Conservation (phyloP, 176 grass and related monocot genomes). For the Pontederia paniculata region DNA sequence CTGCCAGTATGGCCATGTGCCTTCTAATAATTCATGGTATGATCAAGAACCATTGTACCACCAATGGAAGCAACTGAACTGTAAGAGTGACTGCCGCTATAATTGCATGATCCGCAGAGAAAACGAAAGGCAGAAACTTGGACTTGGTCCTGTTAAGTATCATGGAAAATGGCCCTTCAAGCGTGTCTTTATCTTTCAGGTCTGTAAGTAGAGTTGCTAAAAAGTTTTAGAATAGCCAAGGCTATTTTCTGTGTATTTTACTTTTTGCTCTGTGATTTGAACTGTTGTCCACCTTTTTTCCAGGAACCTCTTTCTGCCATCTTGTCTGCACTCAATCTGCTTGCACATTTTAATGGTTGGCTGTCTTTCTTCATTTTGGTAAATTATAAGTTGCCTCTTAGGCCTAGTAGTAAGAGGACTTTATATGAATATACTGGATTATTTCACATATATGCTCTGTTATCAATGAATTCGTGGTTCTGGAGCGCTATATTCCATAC, state of each 20-base stretch:
- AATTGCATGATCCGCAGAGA: constrained; percentile 87
- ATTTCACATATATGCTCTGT: constrained; percentile 87
- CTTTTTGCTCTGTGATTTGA: background rate
- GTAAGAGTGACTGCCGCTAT: constrained; percentile 64
- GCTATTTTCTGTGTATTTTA: background rate
- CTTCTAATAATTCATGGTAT: constrained; percentile 47
- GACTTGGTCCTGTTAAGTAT: constrained; percentile 64
- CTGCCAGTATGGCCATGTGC: constrained; percentile 37
- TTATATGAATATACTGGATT: constrained; percentile 84
- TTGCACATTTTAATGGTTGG: constrained; percentile 69
- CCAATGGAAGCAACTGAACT: constrained; percentile 69
- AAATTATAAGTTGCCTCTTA: constrained; percentile 65
- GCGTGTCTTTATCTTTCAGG: constrained; percentile 72
- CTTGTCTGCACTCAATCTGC: constrained; percentile 60
- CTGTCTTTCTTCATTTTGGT: constrained; percentile 55
- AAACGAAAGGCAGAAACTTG: constrained; percentile 44
- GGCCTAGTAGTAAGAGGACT: constrained; percentile 47
- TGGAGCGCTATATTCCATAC: constrained; percentile 94
- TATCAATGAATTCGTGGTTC: constrained; percentile 94
- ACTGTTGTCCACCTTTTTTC: background rate
- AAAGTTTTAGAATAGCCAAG: background rate
- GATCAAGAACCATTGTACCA: constrained; percentile 45
- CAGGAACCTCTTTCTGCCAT: constrained; percentile 71
- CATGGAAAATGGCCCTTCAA: constrained; percentile 86
- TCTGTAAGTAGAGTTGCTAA: constrained; percentile 14